Percentiles rank a stretch among this genome's conserved stretches.
Evolutionary conservation across 2,329 filamentous ascomycete genomes (phyloP).

Genomic region (Pseudopithomyces chartarum): DNA sequence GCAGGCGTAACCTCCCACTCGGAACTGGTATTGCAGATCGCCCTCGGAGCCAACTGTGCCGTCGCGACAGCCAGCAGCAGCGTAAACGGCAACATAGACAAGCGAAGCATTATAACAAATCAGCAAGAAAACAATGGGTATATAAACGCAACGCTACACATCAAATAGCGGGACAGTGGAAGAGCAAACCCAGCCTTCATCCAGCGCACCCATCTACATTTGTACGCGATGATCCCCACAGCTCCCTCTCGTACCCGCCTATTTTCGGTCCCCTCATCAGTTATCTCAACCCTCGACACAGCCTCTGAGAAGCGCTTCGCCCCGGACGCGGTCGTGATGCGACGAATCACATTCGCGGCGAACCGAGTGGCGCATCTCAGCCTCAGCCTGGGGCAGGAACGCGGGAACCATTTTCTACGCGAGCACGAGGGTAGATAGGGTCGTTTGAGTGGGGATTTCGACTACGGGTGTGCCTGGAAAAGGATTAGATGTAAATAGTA

Average conservation of each 20-base stretch:
- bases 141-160: background rate
- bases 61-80: background rate
- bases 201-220: background rate
- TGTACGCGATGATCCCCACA: background rate
- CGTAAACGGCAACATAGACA: background rate
- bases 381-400: background rate
- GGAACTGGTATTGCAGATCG: background rate
- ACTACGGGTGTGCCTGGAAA: too few species aligned
- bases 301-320: background rate
- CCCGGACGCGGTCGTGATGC: background rate
- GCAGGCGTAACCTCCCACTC: background rate
- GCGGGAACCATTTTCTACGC: too few species aligned
- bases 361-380: background rate
- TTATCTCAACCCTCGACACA: background rate
- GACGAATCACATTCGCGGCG: background rate
- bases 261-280: background rate
- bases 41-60: background rate
- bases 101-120: background rate
- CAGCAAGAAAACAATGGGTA: background rate
- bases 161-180: background rate
- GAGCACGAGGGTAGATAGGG: too few species aligned
- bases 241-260: background rate
- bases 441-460: too few species aligned
- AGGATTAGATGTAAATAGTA: too few species aligned
- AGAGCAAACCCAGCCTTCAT: background rate